A percentile compares a stretch with the other conserved stretches of the same genome.
These are phyloP conservation scores for Lactifluus subvellereus DNA, from an alignment of 768 basidiomycete species.

Conservation along the genomic window DNA sequence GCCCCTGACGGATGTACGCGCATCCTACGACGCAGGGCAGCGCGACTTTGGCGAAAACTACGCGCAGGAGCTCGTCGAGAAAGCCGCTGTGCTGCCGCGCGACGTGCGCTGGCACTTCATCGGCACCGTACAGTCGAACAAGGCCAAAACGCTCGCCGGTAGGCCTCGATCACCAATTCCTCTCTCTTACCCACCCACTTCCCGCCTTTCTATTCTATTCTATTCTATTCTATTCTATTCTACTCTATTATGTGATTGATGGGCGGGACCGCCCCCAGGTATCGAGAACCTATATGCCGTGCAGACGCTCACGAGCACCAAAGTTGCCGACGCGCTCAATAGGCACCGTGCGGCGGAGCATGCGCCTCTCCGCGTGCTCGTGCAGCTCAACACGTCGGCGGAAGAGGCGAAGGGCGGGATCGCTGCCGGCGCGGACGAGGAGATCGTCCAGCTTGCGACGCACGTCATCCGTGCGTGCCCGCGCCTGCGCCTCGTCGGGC, in stretches of 20 bases:
- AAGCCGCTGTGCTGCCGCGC: slow-evolving; percentile 42
- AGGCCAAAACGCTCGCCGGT: slow-evolving; percentile 21
- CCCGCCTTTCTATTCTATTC: background rate
- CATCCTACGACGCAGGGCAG: slow-evolving; percentile 76
- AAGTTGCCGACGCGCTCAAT: slow-evolving; percentile 74
- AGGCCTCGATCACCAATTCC: background rate
- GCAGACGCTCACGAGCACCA: slow-evolving; percentile 80
- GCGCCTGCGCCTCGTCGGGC: slow-evolving; percentile 65
- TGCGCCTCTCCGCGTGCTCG: slow-evolving; percentile 66
- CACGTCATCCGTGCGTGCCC: slow-evolving; percentile 73
- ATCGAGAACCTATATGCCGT: slow-evolving; percentile 66
- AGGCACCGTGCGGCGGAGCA: slow-evolving; percentile 58
- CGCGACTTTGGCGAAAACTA: slow-evolving; percentile 98
- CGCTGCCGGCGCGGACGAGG: slow-evolving; percentile 25
- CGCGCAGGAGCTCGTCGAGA: slow-evolving; percentile 86
- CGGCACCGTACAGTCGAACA: slow-evolving; percentile 16
- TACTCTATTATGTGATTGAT: background rate
- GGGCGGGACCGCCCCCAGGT: background rate
- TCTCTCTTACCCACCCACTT: background rate
- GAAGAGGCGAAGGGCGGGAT: slow-evolving; percentile 89
- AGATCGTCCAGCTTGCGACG: slow-evolving; percentile 55
- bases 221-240: background rate
- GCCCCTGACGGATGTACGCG: slow-evolving; percentile 78
- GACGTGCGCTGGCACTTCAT: slow-evolving; percentile 41
- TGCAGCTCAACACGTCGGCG: slow-evolving; percentile 96